phyloP scores from a whole-genome alignment of 176 grass and related monocot species.

The Hyparrhenia diplandra region DNA sequence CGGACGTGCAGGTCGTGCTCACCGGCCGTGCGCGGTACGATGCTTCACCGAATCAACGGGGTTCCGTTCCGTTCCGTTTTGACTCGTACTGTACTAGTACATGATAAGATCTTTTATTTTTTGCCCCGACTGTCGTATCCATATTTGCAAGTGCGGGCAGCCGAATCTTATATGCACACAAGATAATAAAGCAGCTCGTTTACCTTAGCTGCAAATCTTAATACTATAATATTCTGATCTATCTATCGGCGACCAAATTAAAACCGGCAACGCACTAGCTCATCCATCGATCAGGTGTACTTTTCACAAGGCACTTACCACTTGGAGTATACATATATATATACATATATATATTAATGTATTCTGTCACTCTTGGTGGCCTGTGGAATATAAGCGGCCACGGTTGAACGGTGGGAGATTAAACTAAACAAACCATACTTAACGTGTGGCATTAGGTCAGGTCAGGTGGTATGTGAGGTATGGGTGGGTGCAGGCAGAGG shows the following conservation, averaged over 20 bases:
- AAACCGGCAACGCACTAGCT: neutral
- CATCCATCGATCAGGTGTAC: constrained; percentile 12
- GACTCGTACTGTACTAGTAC: neutral
- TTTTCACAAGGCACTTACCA: neutral
- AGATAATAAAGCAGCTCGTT: no score
- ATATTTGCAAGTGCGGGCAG: neutral
- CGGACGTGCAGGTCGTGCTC: neutral
- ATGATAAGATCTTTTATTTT: neutral
- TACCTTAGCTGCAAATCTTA: no score
- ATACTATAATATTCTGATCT: no score
- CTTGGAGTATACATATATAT: neutral
- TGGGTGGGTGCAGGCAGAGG: neutral
- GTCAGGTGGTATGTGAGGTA: no score
- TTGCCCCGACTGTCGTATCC: neutral
- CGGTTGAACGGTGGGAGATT: neutral
- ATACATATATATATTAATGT: neutral
- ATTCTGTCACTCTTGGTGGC: neutral
- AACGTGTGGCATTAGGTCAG: neutral
- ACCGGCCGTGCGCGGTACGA: neutral
- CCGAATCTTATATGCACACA: neutral
- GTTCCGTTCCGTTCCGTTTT: neutral
- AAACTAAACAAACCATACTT: neutral
- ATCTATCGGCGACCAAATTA: neutral
- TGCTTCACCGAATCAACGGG: neutral
- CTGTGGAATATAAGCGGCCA: constrained; percentile 13